These are phyloP conservation scores for Ceratocystis huliohia DNA, from an alignment of 2,329 filamentous ascomycete species.

Conservation along the genomic window DNA sequence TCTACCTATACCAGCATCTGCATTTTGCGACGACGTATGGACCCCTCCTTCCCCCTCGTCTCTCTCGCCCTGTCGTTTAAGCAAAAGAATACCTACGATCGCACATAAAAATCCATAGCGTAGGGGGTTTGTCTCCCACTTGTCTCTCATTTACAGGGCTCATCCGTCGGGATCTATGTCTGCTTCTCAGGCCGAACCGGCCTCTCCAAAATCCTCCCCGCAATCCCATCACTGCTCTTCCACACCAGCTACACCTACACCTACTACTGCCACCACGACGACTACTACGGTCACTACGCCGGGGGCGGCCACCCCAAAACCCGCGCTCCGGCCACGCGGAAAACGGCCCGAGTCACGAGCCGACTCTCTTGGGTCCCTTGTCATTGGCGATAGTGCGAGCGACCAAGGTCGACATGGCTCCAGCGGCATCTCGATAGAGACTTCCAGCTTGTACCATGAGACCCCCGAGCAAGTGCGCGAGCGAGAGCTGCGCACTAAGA, in stretches of 20 bases:
- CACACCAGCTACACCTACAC: neutral
- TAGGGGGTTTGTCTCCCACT: neutral
- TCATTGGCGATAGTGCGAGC: neutral
- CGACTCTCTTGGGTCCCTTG: slow-evolving; percentile 11
- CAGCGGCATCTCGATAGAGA: neutral
- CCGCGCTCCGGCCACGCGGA: slow-evolving; percentile 15
- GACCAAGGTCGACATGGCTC: neutral
- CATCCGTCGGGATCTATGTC: slow-evolving; percentile 14
- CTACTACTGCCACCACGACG: neutral
- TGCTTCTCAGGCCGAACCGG: slow-evolving; percentile 15
- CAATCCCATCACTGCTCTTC: neutral
- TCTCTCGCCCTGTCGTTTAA: neutral
- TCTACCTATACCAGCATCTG: neutral
- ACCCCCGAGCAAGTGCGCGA: slow-evolving; percentile 22
- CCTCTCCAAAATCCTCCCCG: slow-evolving; percentile 3
- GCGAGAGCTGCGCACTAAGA: slow-evolving; percentile 33
- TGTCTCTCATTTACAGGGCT: slow-evolving; percentile 3
- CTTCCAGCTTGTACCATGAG: slow-evolving; percentile 10
- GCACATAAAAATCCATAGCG: neutral
- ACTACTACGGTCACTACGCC: slow-evolving; percentile 1
- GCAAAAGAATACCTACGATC: neutral
- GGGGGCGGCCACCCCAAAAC: neutral
- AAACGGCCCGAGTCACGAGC: slow-evolving; percentile 17
- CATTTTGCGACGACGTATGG: neutral
- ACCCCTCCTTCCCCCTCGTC: neutral